Percentiles rank a stretch among this genome's conserved stretches.
phyloP scores from a whole-genome alignment of 768 basidiomycete genomes.

The Kwoniella botswanensis region DNA sequence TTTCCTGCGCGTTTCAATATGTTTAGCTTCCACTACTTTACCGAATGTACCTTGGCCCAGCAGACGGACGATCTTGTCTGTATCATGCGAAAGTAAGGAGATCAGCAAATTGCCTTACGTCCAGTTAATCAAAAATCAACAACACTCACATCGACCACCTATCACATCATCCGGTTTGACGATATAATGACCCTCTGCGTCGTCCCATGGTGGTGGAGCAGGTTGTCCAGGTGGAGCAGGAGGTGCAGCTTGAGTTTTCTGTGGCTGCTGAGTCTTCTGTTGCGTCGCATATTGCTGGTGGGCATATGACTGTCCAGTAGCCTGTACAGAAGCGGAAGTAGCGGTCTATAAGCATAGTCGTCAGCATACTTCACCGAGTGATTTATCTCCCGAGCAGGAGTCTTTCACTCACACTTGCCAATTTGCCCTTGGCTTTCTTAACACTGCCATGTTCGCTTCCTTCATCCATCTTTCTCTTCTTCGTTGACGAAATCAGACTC shows the following conservation, averaged over 20 bases:
- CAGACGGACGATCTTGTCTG: conserved; percentile 88
- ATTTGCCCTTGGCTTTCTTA: conserved; percentile 42
- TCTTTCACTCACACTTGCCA: conserved; percentile 20
- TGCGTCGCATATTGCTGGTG: conserved; percentile 19
- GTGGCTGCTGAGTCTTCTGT: conserved; percentile 8
- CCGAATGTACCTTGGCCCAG: conserved; percentile 98
- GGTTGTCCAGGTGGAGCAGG: conserved; percentile 61
- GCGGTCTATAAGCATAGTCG: conserved; percentile 19
- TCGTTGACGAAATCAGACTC: conserved; percentile 20
- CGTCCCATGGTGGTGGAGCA: conserved; percentile 68
- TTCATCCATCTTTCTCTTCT: conserved; percentile 50
- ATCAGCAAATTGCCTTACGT: too few species aligned
- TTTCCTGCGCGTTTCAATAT: conserved; percentile 70
- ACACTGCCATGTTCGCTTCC: conserved; percentile 28
- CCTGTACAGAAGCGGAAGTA: conserved; percentile 30
- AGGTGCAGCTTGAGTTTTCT: conserved; percentile 23
- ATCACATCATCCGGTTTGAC: conserved; percentile 90
- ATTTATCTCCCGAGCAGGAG: background rate
- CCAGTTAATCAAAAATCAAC: too few species aligned
- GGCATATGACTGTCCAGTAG: conserved; percentile 12
- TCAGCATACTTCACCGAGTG: too few species aligned
- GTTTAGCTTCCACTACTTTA: conserved; percentile 93
- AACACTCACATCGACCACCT: conserved; percentile 71
- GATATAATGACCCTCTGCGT: conserved; percentile 99
- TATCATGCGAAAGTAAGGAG: background rate